Percentiles rank a stretch among this genome's conserved stretches.
phyloP scores from a whole-genome alignment of 2,329 filamentous ascomycete species.

The Ciborinia camelliae region DNA sequence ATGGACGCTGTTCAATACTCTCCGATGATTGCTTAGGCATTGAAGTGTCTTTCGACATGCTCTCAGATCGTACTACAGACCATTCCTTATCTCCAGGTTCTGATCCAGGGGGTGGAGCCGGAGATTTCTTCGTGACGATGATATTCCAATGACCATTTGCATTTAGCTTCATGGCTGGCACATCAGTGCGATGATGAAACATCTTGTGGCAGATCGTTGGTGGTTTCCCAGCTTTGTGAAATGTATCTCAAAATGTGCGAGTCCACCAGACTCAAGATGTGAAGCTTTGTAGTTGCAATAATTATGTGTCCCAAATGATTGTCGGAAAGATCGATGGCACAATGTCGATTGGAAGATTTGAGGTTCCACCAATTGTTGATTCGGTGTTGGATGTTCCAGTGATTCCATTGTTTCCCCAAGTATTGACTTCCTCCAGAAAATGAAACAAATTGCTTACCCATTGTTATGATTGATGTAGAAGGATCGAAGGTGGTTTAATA shows the following conservation, averaged over 20 bases:
- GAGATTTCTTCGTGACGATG: background rate
- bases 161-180: background rate
- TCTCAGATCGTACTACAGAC: slow-evolving; percentile 14
- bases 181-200: background rate
- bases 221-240: background rate
- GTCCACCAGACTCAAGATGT: slow-evolving; percentile 2
- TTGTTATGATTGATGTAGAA: slow-evolving; percentile 35
- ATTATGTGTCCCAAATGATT: background rate
- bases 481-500: slow-evolving; percentile 36
- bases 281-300: background rate
- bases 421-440: slow-evolving; percentile 24
- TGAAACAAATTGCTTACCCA: slow-evolving; percentile 39
- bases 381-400: background rate
- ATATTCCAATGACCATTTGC: slow-evolving; percentile 11
- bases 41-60: slow-evolving; percentile 3
- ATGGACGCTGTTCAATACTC: slow-evolving; percentile 19
- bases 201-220: background rate
- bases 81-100: background rate
- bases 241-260: background rate
- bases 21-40: slow-evolving; percentile 19
- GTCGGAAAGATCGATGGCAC: background rate
- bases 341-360: background rate
- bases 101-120: background rate
- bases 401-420: slow-evolving; percentile 16
- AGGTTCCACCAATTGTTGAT: background rate